Base-by-base conservation (phyloP, 2,329 filamentous ascomycete genomes). In the Ascomycota sp. region DNA sequence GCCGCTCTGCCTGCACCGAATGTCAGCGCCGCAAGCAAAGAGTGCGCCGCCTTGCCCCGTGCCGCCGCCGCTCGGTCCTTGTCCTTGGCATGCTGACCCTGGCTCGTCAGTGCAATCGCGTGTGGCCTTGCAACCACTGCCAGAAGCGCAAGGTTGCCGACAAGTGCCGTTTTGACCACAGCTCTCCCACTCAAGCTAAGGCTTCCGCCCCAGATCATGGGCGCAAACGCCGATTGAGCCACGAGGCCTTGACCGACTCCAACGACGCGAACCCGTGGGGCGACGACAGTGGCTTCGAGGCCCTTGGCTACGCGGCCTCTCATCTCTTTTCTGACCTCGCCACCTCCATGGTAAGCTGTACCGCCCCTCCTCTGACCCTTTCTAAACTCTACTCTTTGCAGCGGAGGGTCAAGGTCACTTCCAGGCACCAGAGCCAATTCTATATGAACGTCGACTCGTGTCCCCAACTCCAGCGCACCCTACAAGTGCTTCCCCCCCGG, bases 1-100 rank as follows among this genome's bases (percentile, higher is more conserved):
- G 36, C 32, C 48, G 51, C 30, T 40, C 50, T 12, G 57, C 59
- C 32, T 62, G 59, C 39, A 56, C 57, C 4, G 59, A 62, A 43
- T 62, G 53, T 36, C 44, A 48, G 28, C 48, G 53, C 11, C 50
- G 53, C 33, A 56, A 56, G 43, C 53, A 56, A 44, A 56, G 51
- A 45, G 53, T 53, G 43, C 37, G 26, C 16, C 0, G 4, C 21
- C 16, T 21, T 13, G 16, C 1, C 29, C 21, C 4, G 32, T 9
- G 16, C 27, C 25, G 8, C 30, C 9, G 10, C 30, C 6, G 6
- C 30, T 21, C 4, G 13, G n/a, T 30, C 13, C 6, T 29, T 9
- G 2, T 32, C 27, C 25, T 28, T n/a, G 16, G 7, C 28, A 10
- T 13, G 25, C 26, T 29, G 27, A 32, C 30, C 10, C 12, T 11